Base-by-base conservation (phyloP, 2,329 filamentous ascomycete species). In the Calonectria fujianensis region DNA sequence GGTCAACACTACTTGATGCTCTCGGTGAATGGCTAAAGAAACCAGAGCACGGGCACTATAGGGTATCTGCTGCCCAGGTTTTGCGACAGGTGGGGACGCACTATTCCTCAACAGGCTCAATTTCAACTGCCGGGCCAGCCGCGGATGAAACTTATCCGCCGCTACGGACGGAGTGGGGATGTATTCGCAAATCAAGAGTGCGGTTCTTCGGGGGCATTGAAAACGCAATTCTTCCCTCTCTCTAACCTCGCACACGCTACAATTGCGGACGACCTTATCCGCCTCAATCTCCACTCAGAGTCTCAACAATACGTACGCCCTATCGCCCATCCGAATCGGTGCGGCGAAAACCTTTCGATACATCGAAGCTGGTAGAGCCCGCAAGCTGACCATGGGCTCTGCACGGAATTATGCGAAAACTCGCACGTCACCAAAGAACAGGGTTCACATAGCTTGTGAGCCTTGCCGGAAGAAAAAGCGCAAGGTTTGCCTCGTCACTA, bases 131-230 rank as follows among this genome's bases (percentile, higher is more conserved):
- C 57, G 57, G 32, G 1, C 31, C 4, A 41, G 13, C 57, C 57
- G 57, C 57, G 57, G 57, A 61, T 39, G 57, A 35, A 9, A 29
- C 32, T 39, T 24, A 61, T 61, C 57, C 57, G 57, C 57, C 35
- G 35, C 57, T 59, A 24, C 45, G 2, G 8, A 24, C 45, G 2
- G 8, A 24, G 20, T n/a, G 41, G 41, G n/a, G 41, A 20, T 48
- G 41, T n/a, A 24, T 1, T 11, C 10, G 11, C 4, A 13, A 24
- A n/a, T n/a, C 35, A 39, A 2, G 57, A 20, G 5, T 18, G 35
- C 10, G 11, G 18, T 11, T 57, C 29, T 18, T 57, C 16, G 27
- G 18, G 8, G 16, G 8, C 7, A 1, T 35, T 37, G 35, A 24
- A 32, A 48, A 13, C 13, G 24, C n/a, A n/a, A 39, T 3, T 10